Evolutionary conservation across 2,329 filamentous ascomycete genomes (phyloP).

Genomic region (Clonostachys chloroleuca): DNA sequence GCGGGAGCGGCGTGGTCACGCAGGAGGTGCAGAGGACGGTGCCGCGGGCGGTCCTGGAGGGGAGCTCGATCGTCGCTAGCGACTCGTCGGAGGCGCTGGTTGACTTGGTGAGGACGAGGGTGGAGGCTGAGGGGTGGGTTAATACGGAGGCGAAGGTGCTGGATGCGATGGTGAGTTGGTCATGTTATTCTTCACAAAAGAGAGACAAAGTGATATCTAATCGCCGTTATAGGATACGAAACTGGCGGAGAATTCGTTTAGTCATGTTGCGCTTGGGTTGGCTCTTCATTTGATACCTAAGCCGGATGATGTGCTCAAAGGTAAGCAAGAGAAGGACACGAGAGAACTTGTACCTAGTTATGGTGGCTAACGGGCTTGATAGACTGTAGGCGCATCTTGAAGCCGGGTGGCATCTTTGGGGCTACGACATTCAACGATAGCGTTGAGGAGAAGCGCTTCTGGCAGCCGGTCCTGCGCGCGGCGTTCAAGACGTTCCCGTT

Average conservation of each 20-base stretch:
- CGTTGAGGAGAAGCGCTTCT: constrained; percentile 19
- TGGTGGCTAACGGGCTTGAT: background rate
- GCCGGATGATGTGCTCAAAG: constrained; percentile 21
- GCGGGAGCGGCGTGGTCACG: constrained; percentile 45
- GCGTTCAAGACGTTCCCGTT: constrained; percentile 35
- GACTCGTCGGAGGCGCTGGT: constrained; percentile 40
- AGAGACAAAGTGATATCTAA: background rate
- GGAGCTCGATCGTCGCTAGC: constrained; percentile 41
- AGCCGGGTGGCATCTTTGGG: constrained; percentile 29
- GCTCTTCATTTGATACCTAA: constrained; percentile 40
- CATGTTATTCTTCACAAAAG: background rate
- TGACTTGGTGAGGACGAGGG: constrained; percentile 28
- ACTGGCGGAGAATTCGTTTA: constrained; percentile 30
- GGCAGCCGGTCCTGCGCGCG: constrained; percentile 27
- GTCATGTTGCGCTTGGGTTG: constrained; percentile 39
- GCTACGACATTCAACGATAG: constrained; percentile 27
- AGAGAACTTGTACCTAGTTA: background rate
- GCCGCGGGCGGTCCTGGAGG: constrained; percentile 22
- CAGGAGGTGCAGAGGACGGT: constrained; percentile 35
- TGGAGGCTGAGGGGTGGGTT: constrained; percentile 35
- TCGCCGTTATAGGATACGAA: constrained; percentile 25
- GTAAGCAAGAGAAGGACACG: constrained; percentile 8
- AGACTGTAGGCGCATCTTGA: constrained; percentile 32
- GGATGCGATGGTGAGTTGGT: constrained; percentile 38
- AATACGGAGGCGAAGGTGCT: constrained; percentile 34